Base-by-base conservation (phyloP, 2,329 filamentous ascomycete species). In the Penicillium glabrum region DNA sequence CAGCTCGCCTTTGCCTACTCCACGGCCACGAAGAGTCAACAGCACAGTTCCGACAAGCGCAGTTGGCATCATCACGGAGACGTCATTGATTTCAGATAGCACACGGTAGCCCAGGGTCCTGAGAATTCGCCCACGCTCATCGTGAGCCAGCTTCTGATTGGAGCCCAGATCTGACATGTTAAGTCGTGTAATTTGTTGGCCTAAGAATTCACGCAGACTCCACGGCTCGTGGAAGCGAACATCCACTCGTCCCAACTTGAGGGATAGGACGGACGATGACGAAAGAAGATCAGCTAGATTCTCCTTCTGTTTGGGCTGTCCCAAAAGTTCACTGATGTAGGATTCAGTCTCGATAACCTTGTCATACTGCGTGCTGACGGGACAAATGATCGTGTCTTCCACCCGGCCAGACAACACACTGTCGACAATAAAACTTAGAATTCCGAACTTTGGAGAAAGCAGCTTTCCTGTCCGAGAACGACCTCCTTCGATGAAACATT, bases 311-410 rank as follows among this genome's bases (percentile, higher is more conserved):
- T 99, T 99, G 0, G 95, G 95, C 60, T 96, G 88, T 3, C 95
- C 95, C 0, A 99, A 83, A 2, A 99, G 83, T 73, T 99, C 95
- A 33, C 88, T 95, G 45, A 98, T 93, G 69, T 99, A 99, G 5
- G 92, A 95, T 74, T 96, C 92, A 1, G 96, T 96, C 74, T 99
- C 95, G 58, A 99, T 96, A 54, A 99, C 95, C 71, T 98, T 99
- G 80, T 99, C 95, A 71, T 99, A 99, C 72, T 99, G 95, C 0
- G 93, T 97, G 73, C 90, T 96, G 46, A 99, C 95, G 0, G 95
- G 95, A 66, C 93, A 96, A 51, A 99, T 91, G 43, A 97, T 90
- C 31, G 91, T 88, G 73, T 99, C 95, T 46, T 96, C 82, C 0
- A 96, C 92, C 7, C 93, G 84, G 0, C 93, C 92, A 0, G 91